Evolutionary conservation across 75 land plant species (phyloP).

Genomic region (Sequoiadendron giganteum): DNA sequence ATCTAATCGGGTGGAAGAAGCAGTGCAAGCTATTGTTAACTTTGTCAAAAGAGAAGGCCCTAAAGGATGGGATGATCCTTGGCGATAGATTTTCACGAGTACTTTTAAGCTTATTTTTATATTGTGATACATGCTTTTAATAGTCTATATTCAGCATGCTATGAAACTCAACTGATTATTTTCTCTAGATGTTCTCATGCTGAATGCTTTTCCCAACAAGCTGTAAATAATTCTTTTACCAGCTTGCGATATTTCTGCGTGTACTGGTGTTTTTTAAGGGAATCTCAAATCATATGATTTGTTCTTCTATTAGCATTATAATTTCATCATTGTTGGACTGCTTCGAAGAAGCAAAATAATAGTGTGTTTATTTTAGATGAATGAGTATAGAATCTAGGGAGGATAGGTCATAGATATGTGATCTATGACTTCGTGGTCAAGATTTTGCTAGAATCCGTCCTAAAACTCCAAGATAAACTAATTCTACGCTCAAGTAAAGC

Average conservation of each 20-base stretch:
- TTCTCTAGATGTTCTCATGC: not conserved
- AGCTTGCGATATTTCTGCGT: not conserved
- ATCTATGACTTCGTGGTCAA: not conserved
- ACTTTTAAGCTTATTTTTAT: not conserved
- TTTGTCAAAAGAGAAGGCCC: constrained; percentile 93
- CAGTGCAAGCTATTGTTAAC: constrained; percentile 75
- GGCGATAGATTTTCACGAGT: constrained; percentile 35
- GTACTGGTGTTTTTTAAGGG: not conserved
- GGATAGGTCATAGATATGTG: not conserved
- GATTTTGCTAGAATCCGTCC: not conserved
- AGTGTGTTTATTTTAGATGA: not conserved
- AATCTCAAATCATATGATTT: not conserved
- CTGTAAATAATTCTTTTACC: not conserved
- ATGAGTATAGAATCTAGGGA: not conserved
- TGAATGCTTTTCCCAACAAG: not conserved
- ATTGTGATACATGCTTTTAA: not conserved
- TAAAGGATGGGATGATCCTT: constrained; percentile 99
- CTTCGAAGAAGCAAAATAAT: not conserved
- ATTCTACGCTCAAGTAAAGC: not conserved
- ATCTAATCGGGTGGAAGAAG: constrained; percentile 87
- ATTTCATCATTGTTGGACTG: not conserved
- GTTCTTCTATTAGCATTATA: not conserved
- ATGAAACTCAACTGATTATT: not conserved
- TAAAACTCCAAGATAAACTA: not conserved
- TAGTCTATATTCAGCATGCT: not conserved